These are phyloP conservation scores for Salix dunnii DNA, from an alignment of 345 rosid genomes.

Conservation along the genomic window DNA sequence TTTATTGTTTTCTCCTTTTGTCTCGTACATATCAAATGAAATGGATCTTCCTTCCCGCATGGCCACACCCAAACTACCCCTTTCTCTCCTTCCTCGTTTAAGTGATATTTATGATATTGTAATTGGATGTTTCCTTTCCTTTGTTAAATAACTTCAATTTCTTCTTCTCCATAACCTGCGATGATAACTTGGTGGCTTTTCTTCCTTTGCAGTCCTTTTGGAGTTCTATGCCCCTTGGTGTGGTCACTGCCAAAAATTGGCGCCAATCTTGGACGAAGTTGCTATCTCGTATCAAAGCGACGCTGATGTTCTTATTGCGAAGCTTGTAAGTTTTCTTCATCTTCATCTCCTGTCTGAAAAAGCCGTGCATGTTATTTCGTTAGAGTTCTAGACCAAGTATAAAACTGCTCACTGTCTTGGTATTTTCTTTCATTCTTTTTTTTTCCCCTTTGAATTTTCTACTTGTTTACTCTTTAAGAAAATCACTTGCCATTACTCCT, in stretches of 20 bases:
- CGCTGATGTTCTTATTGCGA: slow-evolving; percentile 63
- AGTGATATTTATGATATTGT: too few species aligned
- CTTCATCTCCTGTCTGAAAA: background rate
- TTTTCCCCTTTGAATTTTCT: background rate
- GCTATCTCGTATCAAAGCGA: slow-evolving; percentile 63
- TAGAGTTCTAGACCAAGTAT: background rate
- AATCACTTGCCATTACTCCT: too few species aligned
- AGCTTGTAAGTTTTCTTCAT: slow-evolving; percentile 52
- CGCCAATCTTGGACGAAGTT: slow-evolving; percentile 93
- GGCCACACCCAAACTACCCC: too few species aligned
- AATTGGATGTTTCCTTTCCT: too few species aligned
- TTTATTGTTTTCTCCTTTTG: too few species aligned
- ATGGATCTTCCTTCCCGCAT: too few species aligned
- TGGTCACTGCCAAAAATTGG: slow-evolving; percentile 90
- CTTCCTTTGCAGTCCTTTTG: slow-evolving; percentile 57
- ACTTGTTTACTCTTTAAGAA: background rate
- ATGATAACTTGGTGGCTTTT: background rate
- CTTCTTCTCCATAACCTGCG: background rate
- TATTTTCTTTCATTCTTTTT: background rate
- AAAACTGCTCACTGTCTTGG: background rate
- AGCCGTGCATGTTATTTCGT: background rate
- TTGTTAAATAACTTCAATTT: too few species aligned
- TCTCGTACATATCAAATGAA: too few species aligned
- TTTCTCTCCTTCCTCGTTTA: too few species aligned
- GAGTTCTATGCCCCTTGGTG: slow-evolving; percentile 99